Base-by-base conservation (phyloP, 2,329 filamentous ascomycete species). In the Pyricularia sp. region DNA sequence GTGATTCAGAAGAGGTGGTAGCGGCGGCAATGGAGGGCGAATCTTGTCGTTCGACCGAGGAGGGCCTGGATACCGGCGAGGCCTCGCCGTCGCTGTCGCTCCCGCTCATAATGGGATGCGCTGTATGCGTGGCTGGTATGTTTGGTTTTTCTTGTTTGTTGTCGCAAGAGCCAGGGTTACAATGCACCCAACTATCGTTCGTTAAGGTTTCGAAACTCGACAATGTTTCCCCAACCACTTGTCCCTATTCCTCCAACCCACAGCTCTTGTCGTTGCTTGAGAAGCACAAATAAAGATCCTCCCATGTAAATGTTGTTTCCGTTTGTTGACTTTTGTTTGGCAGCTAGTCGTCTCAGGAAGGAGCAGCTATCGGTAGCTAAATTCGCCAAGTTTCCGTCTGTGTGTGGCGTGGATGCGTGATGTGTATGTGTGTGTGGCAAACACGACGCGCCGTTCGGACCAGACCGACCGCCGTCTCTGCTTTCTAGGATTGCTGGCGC, bases 21-120 rank as follows among this genome's bases (percentile, higher is more conserved):
- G 59, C 35, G 28, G 57, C 59, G 26, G 57, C 35, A 13, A 44
- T 16, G 31, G 13, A 62, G n/a, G 62, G 49, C 61, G n/a, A 53
- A 60, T 64, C 62, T 16, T 31, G 28, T 28, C 28, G 30, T 53
- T 59, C 49, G 53, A 57, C 53, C 13, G 49, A 59, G 13, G 62
- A 31, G 12, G 53, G 49, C 53, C 44, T 65, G 59, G 67, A 66
- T 6, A n/a, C 65, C 12, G 49, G 53, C 10, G 65, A 66, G 16
- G 61, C 65, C 12, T 63, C 66, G n/a, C 68, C 66, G 57, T 62
- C 68, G 13, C 60, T 64, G 1, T 67, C 66, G 24, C 63, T 68
- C 33, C 62, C 62, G 53, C 53, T 63, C 62, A 63, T 63, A 49
- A 24, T 63, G 53, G 19, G 19, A 31, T 31, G 28, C 59, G 31